Conservation (phyloP, 345 rosid genomes). For the Citropsis articulata region DNA sequence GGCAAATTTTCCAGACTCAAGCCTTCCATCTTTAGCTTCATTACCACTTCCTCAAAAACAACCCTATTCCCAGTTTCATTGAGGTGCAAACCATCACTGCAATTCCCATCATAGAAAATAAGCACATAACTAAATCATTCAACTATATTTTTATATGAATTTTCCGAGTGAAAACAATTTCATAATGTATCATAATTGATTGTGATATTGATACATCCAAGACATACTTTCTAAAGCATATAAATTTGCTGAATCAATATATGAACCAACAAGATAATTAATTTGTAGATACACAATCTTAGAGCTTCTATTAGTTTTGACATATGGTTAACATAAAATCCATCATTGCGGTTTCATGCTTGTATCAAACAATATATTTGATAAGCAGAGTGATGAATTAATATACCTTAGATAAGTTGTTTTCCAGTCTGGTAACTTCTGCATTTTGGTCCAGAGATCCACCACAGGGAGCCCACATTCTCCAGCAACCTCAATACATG, state of each 20-base stretch:
- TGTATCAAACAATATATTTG: background rate
- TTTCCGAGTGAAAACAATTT: background rate
- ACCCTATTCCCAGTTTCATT: slow-evolving; percentile 52
- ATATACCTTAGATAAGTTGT: slow-evolving; percentile 56
- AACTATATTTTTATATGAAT: background rate
- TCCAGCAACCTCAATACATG: slow-evolving; percentile 50
- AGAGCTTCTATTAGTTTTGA: background rate
- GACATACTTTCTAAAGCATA: background rate
- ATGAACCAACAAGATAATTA: background rate
- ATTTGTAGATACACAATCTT: background rate
- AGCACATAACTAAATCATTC: background rate
- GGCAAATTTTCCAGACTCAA: slow-evolving; percentile 49
- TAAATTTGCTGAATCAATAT: background rate
- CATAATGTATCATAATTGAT: background rate
- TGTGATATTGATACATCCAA: too few relatives aligned
- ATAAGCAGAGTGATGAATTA: background rate
- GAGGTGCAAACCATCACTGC: slow-evolving; percentile 87
- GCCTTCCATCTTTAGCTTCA: slow-evolving; percentile 49
- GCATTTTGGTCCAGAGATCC: slow-evolving; percentile 87
- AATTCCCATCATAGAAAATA: background rate
- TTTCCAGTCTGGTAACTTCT: slow-evolving; percentile 58
- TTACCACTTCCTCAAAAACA: slow-evolving; percentile 68
- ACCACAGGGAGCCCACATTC: slow-evolving; percentile 52
- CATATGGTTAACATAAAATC: background rate
- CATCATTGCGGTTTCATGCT: background rate